A percentile compares a stretch with the other conserved stretches of the same genome.
Conservation (phyloP, 352 stramenopile genomes). For the Phytopythium ostracodes region DNA sequence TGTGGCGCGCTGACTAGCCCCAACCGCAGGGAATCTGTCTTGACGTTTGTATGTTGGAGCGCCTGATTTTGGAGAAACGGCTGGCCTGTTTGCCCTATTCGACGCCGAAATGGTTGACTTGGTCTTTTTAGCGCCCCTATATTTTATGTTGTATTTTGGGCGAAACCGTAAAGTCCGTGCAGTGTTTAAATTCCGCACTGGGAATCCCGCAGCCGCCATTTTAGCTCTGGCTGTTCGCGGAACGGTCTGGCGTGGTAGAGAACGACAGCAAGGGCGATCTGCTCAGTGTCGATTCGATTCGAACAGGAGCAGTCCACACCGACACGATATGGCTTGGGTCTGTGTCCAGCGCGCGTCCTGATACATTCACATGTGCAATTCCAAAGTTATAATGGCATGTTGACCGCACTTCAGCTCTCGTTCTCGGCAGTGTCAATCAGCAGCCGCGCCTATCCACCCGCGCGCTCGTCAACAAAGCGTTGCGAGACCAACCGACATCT, state of each 20-base stretch:
- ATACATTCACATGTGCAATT: background rate
- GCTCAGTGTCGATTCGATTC: too few species aligned
- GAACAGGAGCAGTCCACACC: background rate
- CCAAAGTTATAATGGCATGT: background rate
- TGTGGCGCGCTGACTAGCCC: constrained; percentile 3
- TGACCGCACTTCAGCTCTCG: background rate
- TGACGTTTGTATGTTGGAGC: background rate
- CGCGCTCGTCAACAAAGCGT: background rate
- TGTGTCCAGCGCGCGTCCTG: background rate
- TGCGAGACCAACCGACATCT: background rate
- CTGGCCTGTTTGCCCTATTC: background rate
- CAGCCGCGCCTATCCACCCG: background rate
- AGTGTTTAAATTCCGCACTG: too few species aligned
- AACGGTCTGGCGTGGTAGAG: background rate
- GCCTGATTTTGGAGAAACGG: constrained; percentile 8
- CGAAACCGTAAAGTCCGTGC: background rate
- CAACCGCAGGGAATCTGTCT: constrained; percentile 3
- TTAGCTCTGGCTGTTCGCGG: background rate
- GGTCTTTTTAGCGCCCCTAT: background rate
- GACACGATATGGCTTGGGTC: background rate
- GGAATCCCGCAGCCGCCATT: too few species aligned
- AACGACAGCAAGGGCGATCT: too few species aligned
- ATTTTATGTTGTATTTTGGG: too few species aligned
- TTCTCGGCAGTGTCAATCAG: background rate
- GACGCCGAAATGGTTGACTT: background rate